These are phyloP conservation scores for Urochloa ruziziensis DNA, from an alignment of 176 grass and related monocot species.

Conservation along the genomic window DNA sequence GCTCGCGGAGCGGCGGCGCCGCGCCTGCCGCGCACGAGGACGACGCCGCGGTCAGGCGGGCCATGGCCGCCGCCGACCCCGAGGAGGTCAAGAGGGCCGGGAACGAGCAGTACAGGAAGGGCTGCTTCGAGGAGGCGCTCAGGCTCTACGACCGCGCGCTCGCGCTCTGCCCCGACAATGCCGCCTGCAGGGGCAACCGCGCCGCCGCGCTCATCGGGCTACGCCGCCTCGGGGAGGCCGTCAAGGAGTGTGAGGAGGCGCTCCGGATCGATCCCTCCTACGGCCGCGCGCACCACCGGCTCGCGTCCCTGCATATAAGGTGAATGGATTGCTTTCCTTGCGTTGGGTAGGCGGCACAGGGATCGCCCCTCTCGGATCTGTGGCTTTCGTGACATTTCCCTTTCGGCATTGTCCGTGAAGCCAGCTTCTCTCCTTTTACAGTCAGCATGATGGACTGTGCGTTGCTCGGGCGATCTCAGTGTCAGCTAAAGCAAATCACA, in stretches of 20 bases:
- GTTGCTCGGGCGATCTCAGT: conserved; percentile 14
- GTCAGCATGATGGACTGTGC: background rate
- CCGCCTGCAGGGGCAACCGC: conserved; percentile 76
- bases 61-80: conserved; percentile 61
- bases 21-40: conserved; percentile 23
- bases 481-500: background rate
- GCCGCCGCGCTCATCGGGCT: conserved; percentile 87
- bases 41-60: conserved; percentile 53
- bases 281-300: conserved; percentile 75
- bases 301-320: conserved; percentile 79
- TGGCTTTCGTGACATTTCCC: background rate
- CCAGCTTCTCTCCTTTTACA: background rate
- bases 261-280: conserved; percentile 79
- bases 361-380: conserved; percentile 38
- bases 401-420: background rate
- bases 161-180: conserved; percentile 76
- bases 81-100: conserved; percentile 88
- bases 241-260: conserved; percentile 89
- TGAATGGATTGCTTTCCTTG: conserved; percentile 5
- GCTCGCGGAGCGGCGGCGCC: conserved; percentile 40
- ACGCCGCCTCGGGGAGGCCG: conserved; percentile 64
- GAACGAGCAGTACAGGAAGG: conserved; percentile 87
- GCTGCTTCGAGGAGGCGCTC: conserved; percentile 71
- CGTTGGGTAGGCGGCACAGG: background rate
- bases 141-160: conserved; percentile 83